Evolutionary conservation across 495 filamentous ascomycete species (phyloP), one percentile per base, ranked within the genome.

Genomic region (Penicillium arizonense): DNA sequence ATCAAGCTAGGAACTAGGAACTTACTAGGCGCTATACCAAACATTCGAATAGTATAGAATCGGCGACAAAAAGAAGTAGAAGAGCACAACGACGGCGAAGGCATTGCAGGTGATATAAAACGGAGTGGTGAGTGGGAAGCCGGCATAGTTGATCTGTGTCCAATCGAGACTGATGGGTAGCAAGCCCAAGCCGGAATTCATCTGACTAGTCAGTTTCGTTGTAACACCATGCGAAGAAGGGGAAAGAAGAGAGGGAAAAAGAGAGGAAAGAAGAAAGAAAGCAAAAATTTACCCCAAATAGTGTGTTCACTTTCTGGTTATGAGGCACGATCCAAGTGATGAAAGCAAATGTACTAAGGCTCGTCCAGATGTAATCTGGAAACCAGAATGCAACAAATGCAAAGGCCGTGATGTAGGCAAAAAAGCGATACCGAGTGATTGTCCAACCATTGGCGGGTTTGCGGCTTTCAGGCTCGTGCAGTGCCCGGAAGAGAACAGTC

Each of bases 101-200:
- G 79, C 81, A 9, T 81, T 74, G 45, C 85, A 79, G 20, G 80
- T 81, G 24, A 81, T 83, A 75, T 83, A 86, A 67, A 85, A 83
- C 38, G 84, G 82, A 5, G 82, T 86, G 46, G 81, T 55, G 20
- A 87, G 46, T 2, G 80, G 82, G 18, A 81, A 51, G 1, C 83
- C 83, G 0, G 61, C 61, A 26, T 64, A 26, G 78, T 81, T 24
- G 61, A 65, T 50, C 73, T 79, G 6, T 74, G 83, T 79, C 62
- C 62, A 65, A 70, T 93, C 89, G 55, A 93, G 89, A 0, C 87
- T 92, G 53, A 93, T 60, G 10, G 89, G 89, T 52, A 91, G 87
- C 13, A 93, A 63, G 0, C 89, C 89, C 33, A 93, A 69, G 24
- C 89, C 89, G 5, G 89, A 90, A 26, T 82, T 73, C 28, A 90